These are phyloP conservation scores for Aristolochia californica DNA, from an alignment of 164 flowering plant species.

Conservation along the genomic window DNA sequence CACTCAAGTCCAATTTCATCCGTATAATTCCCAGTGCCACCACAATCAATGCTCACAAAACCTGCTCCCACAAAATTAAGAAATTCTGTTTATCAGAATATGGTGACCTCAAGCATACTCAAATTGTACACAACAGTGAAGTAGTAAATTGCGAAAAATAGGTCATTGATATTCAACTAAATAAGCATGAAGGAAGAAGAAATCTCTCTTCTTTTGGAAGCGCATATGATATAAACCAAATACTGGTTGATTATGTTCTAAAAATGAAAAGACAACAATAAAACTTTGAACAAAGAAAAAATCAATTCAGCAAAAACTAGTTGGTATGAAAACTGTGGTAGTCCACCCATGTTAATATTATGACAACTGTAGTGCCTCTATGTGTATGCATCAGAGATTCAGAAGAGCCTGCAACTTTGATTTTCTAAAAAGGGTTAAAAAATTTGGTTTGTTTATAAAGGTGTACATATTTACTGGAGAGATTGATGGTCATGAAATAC, in stretches of 20 bases:
- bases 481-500: too few species aligned
- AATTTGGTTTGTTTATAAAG: too few species aligned
- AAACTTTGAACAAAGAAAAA: too few species aligned
- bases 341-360: too few species aligned
- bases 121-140: neutral
- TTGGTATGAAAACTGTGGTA: too few species aligned
- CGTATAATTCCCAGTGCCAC: constrained; percentile 51
- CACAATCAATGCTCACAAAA: constrained; percentile 90
- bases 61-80: constrained; percentile 40
- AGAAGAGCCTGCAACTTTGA: too few species aligned
- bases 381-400: too few species aligned
- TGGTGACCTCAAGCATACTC: neutral
- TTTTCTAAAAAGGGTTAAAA: too few species aligned
- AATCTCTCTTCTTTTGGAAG: neutral
- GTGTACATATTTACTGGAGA: too few species aligned
- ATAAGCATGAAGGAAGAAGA: neutral
- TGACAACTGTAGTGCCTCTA: too few species aligned
- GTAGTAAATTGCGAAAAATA: neutral
- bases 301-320: too few species aligned
- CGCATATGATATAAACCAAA: neutral
- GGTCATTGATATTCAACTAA: neutral
- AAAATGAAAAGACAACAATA: too few species aligned
- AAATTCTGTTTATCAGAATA: neutral
- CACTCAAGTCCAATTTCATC: constrained; percentile 83
- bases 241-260: neutral